Base-by-base conservation (phyloP, 352 stramenopile species). In the Phytopythium montanum region DNA sequence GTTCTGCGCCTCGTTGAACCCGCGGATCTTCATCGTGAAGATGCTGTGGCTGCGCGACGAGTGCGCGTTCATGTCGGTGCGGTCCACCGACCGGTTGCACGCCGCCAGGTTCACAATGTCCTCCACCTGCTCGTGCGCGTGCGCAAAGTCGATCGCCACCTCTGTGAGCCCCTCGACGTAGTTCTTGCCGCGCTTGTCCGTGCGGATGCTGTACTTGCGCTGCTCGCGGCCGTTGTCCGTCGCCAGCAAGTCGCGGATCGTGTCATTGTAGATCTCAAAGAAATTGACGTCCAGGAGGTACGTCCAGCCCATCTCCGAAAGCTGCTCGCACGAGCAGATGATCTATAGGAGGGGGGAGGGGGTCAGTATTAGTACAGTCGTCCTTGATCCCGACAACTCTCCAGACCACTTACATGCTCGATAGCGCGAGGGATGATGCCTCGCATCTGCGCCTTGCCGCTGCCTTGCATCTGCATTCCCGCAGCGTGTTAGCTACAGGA, bases 201-300 rank as follows among this genome's bases (percentile, higher is more conserved):
- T 94, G 48, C 87, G 87, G 33, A 96, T 90, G 50, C 73, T 87
- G 64, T 89, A 88, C 69, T 95, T 96, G 44, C 73, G 66, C 56
- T 77, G 64, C 28, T 77, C 69, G 19, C 66, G 65, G 19, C 50
- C 62, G 26, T 33, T 70, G 16, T 87, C 74, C 34, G 76, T 82
- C 5, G 82, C 81, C 16, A 99, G 87, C 53, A 99, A 73, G 72
- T 99, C 98, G 31, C 95, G 93, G 34, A 99, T 94, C n/a, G 95
- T 95, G 67, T 99, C 98, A 76, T 99, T 99, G 85, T 99, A 99
- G 54, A 99, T 99, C 83, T 99, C 98, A 63, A 99, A 92, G 68
- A 99, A 99, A n/a, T 90, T 98, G 44, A 98, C 97, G 59, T 97
- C 87, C 10, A 99, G 81, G 31, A 81, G 89, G 72, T 99, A 99